A percentile compares a stretch with the other conserved stretches of the same genome.
phyloP scores from a whole-genome alignment of 116 monocot genomes.

The Posidonia oceanica region DNA sequence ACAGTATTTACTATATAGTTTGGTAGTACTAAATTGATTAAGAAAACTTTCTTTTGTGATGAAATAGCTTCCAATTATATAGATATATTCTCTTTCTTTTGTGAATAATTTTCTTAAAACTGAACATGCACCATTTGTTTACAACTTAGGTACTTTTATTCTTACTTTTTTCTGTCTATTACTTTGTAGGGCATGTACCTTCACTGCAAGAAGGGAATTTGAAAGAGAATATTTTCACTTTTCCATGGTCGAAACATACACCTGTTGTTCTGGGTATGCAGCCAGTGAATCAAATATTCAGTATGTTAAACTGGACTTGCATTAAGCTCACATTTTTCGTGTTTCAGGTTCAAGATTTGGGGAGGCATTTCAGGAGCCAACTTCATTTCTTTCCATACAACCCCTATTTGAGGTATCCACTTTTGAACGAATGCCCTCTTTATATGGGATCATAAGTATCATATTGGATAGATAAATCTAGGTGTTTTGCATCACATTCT shows the following conservation, averaged over 20 bases:
- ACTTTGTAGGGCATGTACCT: constrained; percentile 57
- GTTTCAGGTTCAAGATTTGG: constrained; percentile 76
- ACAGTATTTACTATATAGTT: neutral
- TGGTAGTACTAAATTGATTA: too few relatives aligned
- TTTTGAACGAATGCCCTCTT: constrained; percentile 4
- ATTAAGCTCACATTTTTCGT: neutral
- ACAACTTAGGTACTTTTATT: too few relatives aligned
- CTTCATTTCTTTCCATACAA: constrained; percentile 58
- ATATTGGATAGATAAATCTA: neutral
- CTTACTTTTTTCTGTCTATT: neutral
- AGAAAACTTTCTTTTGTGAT: too few relatives aligned
- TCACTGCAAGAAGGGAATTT: constrained; percentile 87
- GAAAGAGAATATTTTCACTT: constrained; percentile 71
- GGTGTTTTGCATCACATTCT: neutral
- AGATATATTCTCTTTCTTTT: too few relatives aligned
- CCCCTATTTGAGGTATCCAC: constrained; percentile 73
- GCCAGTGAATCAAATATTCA: neutral
- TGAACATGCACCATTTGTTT: too few relatives aligned
- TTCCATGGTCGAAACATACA: constrained; percentile 74
- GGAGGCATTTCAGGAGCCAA: constrained; percentile 91
- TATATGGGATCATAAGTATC: neutral
- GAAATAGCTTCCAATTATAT: too few relatives aligned
- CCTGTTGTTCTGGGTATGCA: constrained; percentile 59
- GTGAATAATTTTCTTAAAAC: too few relatives aligned
- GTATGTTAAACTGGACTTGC: neutral